Evolutionary conservation across 2,329 filamentous ascomycete species (phyloP), one percentile per base, ranked within the genome.

Genomic region (Aspergillus hiratsukae): DNA sequence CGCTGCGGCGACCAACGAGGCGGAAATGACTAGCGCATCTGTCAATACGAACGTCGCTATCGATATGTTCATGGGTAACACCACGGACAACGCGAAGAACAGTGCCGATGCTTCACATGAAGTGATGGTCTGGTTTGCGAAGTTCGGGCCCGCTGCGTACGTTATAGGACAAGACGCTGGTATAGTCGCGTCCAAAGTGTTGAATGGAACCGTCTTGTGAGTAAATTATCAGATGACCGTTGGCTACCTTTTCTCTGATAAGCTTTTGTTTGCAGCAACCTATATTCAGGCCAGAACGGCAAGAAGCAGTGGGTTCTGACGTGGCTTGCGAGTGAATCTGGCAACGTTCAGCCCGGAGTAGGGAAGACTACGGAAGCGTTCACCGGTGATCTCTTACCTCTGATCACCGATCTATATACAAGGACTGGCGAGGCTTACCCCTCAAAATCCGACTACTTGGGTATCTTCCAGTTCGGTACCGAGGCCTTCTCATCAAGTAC

Each of bases 1-100:
- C 0, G 68, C 67, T 4, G 63, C 69, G 1, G 67, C 67, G 10
- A 77, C 76, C 1, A 70, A 76, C 55, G 57, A 68, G 3, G 37
- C 66, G 0, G 64, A 66, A 0, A 67, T 83, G 11, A 64, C 58
- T 2, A 57, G 67, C 0, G 67, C 69, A n/a, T 58, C 65, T 0
- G 68, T 82, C 57, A 81, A 82, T 61, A 71, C 80, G 67, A 84
- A 84, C 72, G 81, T 85, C 35, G 81, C 81, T 37, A 72, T 85
- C 58, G 82, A 85, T 71, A 81, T 84, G 76, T 85, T 84, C 69
- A 69, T 84, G 53, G 81, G 83, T 60, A 65, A 62, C 27, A 74
- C 81, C 64, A 65, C 75, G 53, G 63, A 59, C 0, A 75, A 66
- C 3, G 43, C 23, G 17, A 11, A 46, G 43, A 7, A 46, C 3